A percentile compares a stretch with the other conserved stretches of the same genome.
Conservation (phyloP, 768 basidiomycete species). For the Trametes meyenii region DNA sequence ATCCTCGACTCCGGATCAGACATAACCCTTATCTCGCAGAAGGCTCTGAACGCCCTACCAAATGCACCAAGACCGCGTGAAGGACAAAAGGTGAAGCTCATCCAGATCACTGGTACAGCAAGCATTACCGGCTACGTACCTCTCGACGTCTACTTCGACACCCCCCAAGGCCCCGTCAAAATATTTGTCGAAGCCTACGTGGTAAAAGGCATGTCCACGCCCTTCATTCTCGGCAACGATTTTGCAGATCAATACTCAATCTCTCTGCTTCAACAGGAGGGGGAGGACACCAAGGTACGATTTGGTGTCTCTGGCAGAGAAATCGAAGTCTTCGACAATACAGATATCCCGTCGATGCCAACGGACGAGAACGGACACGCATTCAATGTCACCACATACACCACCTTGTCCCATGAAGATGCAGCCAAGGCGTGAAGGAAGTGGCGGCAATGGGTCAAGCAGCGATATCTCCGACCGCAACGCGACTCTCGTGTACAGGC, state of each 20-base stretch:
- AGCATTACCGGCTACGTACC: constrained; percentile 33
- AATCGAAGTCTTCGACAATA: no score
- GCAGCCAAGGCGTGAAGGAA: not conserved
- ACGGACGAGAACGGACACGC: not conserved
- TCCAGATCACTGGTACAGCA: constrained; percentile 38
- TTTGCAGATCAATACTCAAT: constrained; percentile 38
- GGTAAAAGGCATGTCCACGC: constrained; percentile 29
- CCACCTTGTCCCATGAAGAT: no score
- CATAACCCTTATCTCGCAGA: constrained; percentile 40
- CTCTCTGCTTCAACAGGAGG: constrained; percentile 30
- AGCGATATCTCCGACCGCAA: not conserved
- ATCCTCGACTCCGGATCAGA: constrained; percentile 39
- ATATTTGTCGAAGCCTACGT: constrained; percentile 27
- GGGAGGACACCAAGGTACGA: constrained; percentile 2
- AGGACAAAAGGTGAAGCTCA: constrained; percentile 35
- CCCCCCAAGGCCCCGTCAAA: constrained; percentile 29
- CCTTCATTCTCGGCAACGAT: constrained; percentile 30
- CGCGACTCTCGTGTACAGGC: constrained; percentile 6
- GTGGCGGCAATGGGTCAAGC: not conserved
- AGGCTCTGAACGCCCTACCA: constrained; percentile 4
- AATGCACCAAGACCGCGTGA: constrained; percentile 23
- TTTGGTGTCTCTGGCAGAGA: constrained; percentile 22
- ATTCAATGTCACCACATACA: not conserved
- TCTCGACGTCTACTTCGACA: constrained; percentile 33
- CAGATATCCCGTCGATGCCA: no score